A percentile compares a stretch with the other conserved stretches of the same genome.
phyloP scores from a whole-genome alignment of 257 asterid species.

The Solanum lignicaule region DNA sequence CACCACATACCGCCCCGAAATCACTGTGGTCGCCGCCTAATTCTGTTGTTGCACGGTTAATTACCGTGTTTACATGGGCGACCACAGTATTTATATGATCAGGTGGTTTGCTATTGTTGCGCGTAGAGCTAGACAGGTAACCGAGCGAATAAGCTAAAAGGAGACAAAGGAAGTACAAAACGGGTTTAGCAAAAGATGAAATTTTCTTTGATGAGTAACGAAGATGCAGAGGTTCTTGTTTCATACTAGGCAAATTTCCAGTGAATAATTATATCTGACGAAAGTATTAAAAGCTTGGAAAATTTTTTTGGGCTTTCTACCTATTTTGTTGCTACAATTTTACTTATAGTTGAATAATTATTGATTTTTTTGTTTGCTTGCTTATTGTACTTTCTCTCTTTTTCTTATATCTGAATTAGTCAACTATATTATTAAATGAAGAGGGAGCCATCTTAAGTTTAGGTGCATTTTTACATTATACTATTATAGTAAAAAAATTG shows the following conservation, averaged over 20 bases:
- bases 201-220: constrained; percentile 7
- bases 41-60: background rate
- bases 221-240: constrained; percentile 6
- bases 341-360: background rate
- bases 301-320: background rate
- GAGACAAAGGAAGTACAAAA: constrained; percentile 3
- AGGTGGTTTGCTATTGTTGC: background rate
- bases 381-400: background rate
- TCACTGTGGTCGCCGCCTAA: constrained; percentile 16
- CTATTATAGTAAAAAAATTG: background rate
- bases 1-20: constrained; percentile 17
- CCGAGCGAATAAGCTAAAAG: constrained; percentile 1
- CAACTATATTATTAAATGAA: background rate
- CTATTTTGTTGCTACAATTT: background rate
- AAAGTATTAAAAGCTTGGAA: background rate
- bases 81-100: background rate
- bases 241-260: background rate
- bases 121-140: background rate
- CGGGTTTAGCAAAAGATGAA: background rate
- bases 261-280: background rate
- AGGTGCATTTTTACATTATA: background rate
- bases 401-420: background rate
- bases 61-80: background rate
- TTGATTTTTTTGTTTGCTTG: background rate
- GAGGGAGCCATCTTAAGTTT: background rate